phyloP scores from a whole-genome alignment of 2,329 filamentous ascomycete genomes.

The Botrytis elliptica region DNA sequence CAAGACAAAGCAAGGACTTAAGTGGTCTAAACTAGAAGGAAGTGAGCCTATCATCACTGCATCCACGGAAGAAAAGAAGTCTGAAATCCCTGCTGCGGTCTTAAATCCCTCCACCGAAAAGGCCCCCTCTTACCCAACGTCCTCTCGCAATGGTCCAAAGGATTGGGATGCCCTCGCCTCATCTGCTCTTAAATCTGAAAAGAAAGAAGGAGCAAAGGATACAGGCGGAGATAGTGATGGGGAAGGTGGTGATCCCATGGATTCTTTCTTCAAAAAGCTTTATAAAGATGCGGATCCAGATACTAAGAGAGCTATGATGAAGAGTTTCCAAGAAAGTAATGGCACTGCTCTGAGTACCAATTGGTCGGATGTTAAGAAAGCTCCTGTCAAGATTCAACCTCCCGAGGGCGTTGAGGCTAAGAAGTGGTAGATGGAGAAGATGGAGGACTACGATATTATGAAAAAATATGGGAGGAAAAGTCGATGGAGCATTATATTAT shows the following conservation, averaged over 20 bases:
- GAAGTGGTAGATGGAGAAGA: slow-evolving; percentile 47
- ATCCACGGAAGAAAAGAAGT: slow-evolving; percentile 9
- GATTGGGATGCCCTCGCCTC: slow-evolving; percentile 81
- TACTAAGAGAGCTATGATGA: slow-evolving; percentile 91
- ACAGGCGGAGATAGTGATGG: slow-evolving; percentile 47
- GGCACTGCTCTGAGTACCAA: slow-evolving; percentile 90
- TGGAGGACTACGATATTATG: neutral
- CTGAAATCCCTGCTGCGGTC: slow-evolving; percentile 25
- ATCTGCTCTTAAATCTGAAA: slow-evolving; percentile 10
- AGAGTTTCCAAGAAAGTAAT: slow-evolving; percentile 92
- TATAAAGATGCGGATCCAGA: slow-evolving; percentile 77
- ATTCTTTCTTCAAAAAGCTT: slow-evolving; percentile 86
- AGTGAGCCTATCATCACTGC: slow-evolving; percentile 25
- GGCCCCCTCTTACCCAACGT: slow-evolving; percentile 75
- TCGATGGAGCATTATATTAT: neutral
- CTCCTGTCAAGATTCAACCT: slow-evolving; percentile 68
- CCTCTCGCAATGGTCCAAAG: slow-evolving; percentile 77
- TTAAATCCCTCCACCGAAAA: slow-evolving; percentile 30
- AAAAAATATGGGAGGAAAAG: neutral
- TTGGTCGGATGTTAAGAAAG: slow-evolving; percentile 77
- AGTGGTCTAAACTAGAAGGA: slow-evolving; percentile 36
- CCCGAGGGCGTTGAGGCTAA: slow-evolving; percentile 77
- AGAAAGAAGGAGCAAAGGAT: slow-evolving; percentile 34
- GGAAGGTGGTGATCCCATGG: slow-evolving; percentile 63
- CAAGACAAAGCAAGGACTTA: slow-evolving; percentile 58